Evolutionary conservation across 352 stramenopile genomes (phyloP).

Genomic region (Halophytophthora batemanensis): DNA sequence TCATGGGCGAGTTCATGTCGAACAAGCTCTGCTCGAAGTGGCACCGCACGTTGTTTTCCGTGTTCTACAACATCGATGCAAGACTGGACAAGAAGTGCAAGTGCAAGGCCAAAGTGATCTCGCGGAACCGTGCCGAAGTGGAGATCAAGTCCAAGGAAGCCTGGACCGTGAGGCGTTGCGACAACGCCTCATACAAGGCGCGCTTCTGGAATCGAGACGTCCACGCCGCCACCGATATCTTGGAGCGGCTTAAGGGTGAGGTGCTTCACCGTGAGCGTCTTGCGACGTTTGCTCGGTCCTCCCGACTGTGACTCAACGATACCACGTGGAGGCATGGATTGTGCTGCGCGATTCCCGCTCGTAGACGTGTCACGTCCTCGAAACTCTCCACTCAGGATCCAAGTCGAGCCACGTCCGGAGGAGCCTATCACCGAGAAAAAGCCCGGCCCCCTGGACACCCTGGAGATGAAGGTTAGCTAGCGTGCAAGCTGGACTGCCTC

Average conservation of each 20-base stretch:
- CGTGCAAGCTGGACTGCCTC: no score
- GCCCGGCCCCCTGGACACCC: no score
- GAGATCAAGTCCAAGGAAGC: not conserved
- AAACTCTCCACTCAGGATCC: no score
- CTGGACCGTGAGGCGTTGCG: not conserved
- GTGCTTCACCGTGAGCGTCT: not conserved
- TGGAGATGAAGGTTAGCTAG: no score
- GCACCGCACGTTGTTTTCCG: not conserved
- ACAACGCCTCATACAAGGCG: not conserved
- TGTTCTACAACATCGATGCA: not conserved
- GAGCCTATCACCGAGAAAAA: no score
- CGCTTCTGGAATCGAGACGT: slow-evolving; percentile 2
- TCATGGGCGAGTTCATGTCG: slow-evolving; percentile 12
- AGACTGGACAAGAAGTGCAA: slow-evolving; percentile 3
- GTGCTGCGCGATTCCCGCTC: no score
- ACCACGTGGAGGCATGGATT: no score
- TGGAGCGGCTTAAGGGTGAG: not conserved
- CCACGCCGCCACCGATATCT: slow-evolving; percentile 1
- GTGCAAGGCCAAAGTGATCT: not conserved
- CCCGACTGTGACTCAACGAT: no score
- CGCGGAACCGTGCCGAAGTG: not conserved
- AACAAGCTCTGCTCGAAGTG: slow-evolving; percentile 14
- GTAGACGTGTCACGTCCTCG: no score
- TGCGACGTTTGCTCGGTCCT: no score
- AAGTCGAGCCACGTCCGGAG: no score